Conservation (phyloP, 768 basidiomycete genomes). For the Mycena amicta region DNA sequence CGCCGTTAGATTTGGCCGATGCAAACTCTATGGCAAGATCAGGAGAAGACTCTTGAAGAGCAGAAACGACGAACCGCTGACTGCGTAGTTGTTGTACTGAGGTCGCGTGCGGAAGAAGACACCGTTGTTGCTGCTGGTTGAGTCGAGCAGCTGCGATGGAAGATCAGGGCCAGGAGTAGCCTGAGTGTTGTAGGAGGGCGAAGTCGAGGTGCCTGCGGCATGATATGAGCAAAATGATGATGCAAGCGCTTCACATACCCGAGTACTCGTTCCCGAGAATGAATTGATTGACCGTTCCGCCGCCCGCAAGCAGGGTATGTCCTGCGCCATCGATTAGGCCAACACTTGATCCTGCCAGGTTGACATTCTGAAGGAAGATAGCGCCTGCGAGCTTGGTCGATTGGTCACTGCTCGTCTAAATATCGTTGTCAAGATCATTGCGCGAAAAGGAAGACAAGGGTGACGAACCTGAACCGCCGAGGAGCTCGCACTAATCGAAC, state of each 20-base stretch:
- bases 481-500: slow-evolving; percentile 26
- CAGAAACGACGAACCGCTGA: slow-evolving; percentile 25
- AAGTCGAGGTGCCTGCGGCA: not conserved
- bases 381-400: slow-evolving; percentile 36
- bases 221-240: not conserved
- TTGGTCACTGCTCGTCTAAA: slow-evolving; percentile 35
- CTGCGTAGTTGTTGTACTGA: slow-evolving; percentile 48
- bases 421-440: not conserved
- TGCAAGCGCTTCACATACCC: slow-evolving; percentile 29
- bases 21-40: slow-evolving; percentile 35
- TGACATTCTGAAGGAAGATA: slow-evolving; percentile 44
- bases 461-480: slow-evolving; percentile 39
- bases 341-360: slow-evolving; percentile 42
- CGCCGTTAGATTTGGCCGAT: slow-evolving; percentile 52
- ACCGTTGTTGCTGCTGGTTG: slow-evolving; percentile 39
- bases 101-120: slow-evolving; percentile 47
- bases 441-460: not conserved
- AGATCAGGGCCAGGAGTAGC: slow-evolving; percentile 35
- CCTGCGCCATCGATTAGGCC: slow-evolving; percentile 40
- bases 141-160: slow-evolving; percentile 43
- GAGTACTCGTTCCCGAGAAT: slow-evolving; percentile 54
- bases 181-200: slow-evolving; percentile 29
- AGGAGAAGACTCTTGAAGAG: not conserved
- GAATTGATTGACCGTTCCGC: slow-evolving; percentile 48
- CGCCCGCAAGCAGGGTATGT: slow-evolving; percentile 41